Evolutionary conservation across 2,329 filamentous ascomycete species (phyloP).

Genomic region (Colletotrichum shisoi): DNA sequence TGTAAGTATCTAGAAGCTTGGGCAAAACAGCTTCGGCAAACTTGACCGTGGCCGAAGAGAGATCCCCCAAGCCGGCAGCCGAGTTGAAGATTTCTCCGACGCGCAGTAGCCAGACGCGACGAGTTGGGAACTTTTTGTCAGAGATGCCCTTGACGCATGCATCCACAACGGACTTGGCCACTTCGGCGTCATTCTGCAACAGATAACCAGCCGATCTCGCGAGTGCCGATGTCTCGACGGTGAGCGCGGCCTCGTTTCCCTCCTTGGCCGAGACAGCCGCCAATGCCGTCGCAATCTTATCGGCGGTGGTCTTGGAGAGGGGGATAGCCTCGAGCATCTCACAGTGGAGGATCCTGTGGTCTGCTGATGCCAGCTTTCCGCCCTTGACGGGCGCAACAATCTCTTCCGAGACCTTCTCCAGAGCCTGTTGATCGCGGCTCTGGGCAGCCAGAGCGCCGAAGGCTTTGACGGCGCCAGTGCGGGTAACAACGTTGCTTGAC

Average conservation of each 20-base stretch:
- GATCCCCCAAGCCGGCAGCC: slow-evolving; percentile 7
- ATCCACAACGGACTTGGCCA: slow-evolving; percentile 74
- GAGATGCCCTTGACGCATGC: slow-evolving; percentile 79
- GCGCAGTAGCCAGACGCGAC: slow-evolving; percentile 81
- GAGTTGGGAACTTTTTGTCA: slow-evolving; percentile 82
- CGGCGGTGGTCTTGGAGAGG: slow-evolving; percentile 67
- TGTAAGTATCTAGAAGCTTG: slow-evolving; percentile 73
- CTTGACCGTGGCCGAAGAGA: slow-evolving; percentile 51
- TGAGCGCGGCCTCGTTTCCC: slow-evolving; percentile 83
- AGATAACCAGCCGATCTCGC: slow-evolving; percentile 70
- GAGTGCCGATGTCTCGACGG: slow-evolving; percentile 77
- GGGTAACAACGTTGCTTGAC: slow-evolving; percentile 82
- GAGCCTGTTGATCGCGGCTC: slow-evolving; percentile 63
- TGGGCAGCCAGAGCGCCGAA: slow-evolving; percentile 74
- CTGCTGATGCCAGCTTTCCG: slow-evolving; percentile 82
- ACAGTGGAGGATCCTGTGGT: slow-evolving; percentile 83
- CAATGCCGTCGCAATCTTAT: slow-evolving; percentile 72
- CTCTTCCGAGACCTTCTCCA: slow-evolving; percentile 78
- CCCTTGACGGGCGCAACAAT: slow-evolving; percentile 80
- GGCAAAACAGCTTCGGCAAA: slow-evolving; percentile 63
- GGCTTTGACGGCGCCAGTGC: slow-evolving; percentile 75
- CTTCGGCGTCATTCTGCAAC: slow-evolving; percentile 65
- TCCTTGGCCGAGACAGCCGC: slow-evolving; percentile 79
- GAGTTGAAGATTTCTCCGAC: slow-evolving; percentile 73
- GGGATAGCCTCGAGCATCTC: slow-evolving; percentile 77